Conservation (phyloP, 2,329 filamentous ascomycete species). For the Colletotrichum coccodes region DNA sequence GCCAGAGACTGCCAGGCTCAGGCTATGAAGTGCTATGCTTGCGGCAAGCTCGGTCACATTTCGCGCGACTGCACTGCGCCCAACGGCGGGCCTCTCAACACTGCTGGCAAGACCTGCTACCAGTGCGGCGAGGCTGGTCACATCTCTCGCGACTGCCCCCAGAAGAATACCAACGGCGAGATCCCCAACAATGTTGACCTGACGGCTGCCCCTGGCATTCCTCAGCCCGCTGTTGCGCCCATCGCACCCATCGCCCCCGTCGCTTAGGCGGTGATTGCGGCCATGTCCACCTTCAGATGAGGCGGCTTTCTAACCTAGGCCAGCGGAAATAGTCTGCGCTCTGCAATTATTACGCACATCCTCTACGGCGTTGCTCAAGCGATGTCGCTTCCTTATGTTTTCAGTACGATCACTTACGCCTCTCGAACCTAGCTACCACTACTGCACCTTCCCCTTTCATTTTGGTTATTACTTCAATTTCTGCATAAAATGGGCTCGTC, state of each 20-base stretch:
- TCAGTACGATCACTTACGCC: slow-evolving; percentile 20
- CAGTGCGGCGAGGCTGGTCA: slow-evolving; percentile 95
- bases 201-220: slow-evolving; percentile 49
- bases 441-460: slow-evolving; percentile 22
- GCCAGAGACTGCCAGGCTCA: slow-evolving; percentile 98
- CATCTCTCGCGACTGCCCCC: slow-evolving; percentile 93
- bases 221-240: slow-evolving; percentile 46
- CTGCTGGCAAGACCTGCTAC: slow-evolving; percentile 98
- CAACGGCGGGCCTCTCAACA: slow-evolving; percentile 95
- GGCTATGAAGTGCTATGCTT: slow-evolving; percentile 98
- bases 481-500: slow-evolving; percentile 33
- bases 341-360: not conserved
- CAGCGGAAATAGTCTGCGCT: not conserved
- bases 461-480: slow-evolving; percentile 27
- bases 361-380: not conserved
- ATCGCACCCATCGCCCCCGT: slow-evolving; percentile 55
- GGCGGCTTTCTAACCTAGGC: slow-evolving; percentile 2
- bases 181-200: slow-evolving; percentile 56
- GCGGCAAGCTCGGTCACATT: slow-evolving; percentile 92
- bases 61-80: slow-evolving; percentile 94
- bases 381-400: slow-evolving; percentile 15
- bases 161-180: slow-evolving; percentile 70
- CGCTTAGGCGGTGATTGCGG: slow-evolving; percentile 41
- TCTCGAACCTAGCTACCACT: slow-evolving; percentile 6
- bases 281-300: not conserved